Percentiles rank a stretch among this genome's conserved stretches.
Evolutionary conservation across 2,329 filamentous ascomycete species (phyloP).

Genomic region (Aspergillus fijiensis): DNA sequence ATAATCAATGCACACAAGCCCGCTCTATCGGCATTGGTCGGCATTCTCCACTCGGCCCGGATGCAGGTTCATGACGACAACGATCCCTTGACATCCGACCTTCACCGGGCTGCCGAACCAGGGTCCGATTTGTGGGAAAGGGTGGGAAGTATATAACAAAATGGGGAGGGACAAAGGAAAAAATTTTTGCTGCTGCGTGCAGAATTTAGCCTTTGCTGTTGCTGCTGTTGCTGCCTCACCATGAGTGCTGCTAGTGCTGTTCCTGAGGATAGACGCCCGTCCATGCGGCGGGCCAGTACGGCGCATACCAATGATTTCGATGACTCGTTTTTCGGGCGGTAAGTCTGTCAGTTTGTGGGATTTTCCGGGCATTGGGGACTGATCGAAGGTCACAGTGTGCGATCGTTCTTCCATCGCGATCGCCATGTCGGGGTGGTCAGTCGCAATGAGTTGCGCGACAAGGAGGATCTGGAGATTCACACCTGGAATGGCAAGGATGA

Average conservation of each 20-base stretch:
- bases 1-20: neutral
- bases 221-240: neutral
- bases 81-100: slow-evolving; percentile 1
- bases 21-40: neutral
- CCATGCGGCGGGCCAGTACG: slow-evolving; percentile 20
- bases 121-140: neutral
- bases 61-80: slow-evolving; percentile 19
- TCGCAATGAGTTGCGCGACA: slow-evolving; percentile 22
- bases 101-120: neutral
- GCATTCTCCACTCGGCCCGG: neutral
- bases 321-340: slow-evolving; percentile 26
- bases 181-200: neutral
- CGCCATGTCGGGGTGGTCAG: slow-evolving; percentile 27
- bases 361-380: too few species aligned
- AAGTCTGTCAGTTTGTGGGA: neutral
- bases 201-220: neutral
- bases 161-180: neutral
- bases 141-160: neutral
- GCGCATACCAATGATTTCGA: slow-evolving; percentile 27
- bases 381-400: slow-evolving; percentile 13
- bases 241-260: neutral
- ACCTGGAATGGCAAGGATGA: slow-evolving; percentile 31
- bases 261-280: neutral
- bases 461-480: slow-evolving; percentile 29
- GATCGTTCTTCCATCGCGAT: slow-evolving; percentile 26